phyloP scores from a whole-genome alignment of 225 moss, liverwort and hornwort species.

The Antitrichia curtipendula region DNA sequence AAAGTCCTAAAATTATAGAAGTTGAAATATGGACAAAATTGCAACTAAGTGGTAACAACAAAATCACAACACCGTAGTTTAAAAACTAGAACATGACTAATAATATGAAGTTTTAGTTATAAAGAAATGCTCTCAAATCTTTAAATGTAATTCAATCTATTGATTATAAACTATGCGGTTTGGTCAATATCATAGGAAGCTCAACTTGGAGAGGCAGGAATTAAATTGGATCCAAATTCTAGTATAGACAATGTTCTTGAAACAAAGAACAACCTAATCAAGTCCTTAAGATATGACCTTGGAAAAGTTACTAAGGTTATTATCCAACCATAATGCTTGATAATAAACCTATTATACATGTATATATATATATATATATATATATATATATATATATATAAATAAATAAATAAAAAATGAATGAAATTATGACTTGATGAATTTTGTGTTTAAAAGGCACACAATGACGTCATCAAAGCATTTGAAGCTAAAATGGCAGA shows the following conservation, averaged over 20 bases:
- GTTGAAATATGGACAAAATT: not conserved
- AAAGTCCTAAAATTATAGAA: too few relatives aligned
- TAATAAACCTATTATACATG: not conserved
- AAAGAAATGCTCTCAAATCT: not conserved
- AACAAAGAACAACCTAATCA: conserved; percentile 66
- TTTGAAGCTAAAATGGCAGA: conserved; percentile 76
- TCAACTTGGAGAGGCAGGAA: conserved; percentile 54
- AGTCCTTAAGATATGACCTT: conserved; percentile 63
- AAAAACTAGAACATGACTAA: not conserved
- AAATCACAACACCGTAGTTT: accelerated
- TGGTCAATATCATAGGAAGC: conserved; percentile 34
- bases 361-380: not conserved
- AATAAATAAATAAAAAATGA: too few relatives aligned
- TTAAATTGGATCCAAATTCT: conserved; percentile 18
- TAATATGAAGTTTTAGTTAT: not conserved
- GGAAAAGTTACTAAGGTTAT: conserved; percentile 74
- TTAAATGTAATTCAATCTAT: not conserved
- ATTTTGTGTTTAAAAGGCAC: conserved; percentile 25
- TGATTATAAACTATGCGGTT: not conserved
- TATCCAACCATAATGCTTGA: not conserved
- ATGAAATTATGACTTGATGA: not conserved
- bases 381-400: not conserved
- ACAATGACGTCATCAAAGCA: conserved; percentile 59
- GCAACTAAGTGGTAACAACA: not conserved
- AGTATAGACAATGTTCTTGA: conserved; percentile 36